Percentiles rank a stretch among this genome's conserved stretches.
phyloP scores from a whole-genome alignment of 306 rosid species.

The Purshia tridentata region DNA sequence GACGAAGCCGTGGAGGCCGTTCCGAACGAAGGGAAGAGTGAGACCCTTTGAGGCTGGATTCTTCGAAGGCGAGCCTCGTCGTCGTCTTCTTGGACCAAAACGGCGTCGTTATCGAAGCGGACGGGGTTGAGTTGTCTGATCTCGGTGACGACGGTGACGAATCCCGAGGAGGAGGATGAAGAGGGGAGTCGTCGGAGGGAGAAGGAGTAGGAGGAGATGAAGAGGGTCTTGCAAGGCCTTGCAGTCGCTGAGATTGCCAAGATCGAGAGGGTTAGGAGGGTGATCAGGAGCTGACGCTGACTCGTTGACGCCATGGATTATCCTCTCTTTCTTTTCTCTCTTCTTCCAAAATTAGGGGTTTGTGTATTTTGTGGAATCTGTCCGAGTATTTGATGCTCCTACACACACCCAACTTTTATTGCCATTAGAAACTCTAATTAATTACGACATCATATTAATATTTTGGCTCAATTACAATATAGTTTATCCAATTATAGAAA shows the following conservation, averaged over 20 bases:
- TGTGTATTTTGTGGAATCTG: not conserved
- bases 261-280: slow-evolving; percentile 21
- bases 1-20: slow-evolving; percentile 32
- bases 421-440: too few species aligned
- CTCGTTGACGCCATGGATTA: slow-evolving; percentile 42
- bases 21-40: slow-evolving; percentile 15
- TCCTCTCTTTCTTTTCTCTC: not conserved
- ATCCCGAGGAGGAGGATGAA: slow-evolving; percentile 28
- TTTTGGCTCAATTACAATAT: too few species aligned
- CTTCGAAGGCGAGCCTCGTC: not conserved
- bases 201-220: slow-evolving; percentile 68
- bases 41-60: not conserved
- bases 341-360: not conserved
- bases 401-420: too few species aligned
- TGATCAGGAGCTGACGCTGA: slow-evolving; percentile 24
- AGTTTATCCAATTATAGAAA: too few species aligned
- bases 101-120: slow-evolving; percentile 17
- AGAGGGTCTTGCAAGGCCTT: slow-evolving; percentile 70
- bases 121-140: slow-evolving; percentile 28
- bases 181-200: slow-evolving; percentile 44
- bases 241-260: slow-evolving; percentile 39
- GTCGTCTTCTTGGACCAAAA: slow-evolving; percentile 8
- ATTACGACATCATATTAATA: too few species aligned
- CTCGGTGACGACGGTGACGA: slow-evolving; percentile 50
- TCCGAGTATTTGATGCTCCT: too few species aligned